These are phyloP conservation scores for Amaranthus cruentus DNA, from an alignment of 148 eudicot genomes.

Conservation along the genomic window DNA sequence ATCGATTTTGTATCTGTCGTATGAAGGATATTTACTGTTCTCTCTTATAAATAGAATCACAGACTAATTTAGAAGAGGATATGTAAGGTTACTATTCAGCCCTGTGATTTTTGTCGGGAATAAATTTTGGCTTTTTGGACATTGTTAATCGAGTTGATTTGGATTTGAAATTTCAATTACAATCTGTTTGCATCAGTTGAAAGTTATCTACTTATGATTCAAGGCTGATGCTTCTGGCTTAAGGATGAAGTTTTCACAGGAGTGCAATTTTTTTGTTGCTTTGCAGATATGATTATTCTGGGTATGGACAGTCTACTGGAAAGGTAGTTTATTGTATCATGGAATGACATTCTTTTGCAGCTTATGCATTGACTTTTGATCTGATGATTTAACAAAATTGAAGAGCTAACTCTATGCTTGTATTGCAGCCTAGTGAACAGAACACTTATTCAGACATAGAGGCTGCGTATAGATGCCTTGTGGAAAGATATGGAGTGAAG, in stretches of 20 bases:
- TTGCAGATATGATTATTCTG: conserved; percentile 90
- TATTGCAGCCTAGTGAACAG: conserved; percentile 76
- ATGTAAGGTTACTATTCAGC: not conserved
- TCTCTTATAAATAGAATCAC: not conserved
- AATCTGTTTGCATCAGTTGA: conserved; percentile 3
- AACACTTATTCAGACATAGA: conserved; percentile 93
- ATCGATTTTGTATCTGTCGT: not conserved
- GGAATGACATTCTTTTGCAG: conserved; percentile 2
- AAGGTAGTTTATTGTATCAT: conserved; percentile 44
- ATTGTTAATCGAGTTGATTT: not conserved
- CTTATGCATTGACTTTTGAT: not conserved
- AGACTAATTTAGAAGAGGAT: not conserved
- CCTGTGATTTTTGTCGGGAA: not conserved
- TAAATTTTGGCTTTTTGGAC: not conserved
- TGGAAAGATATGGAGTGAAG: conserved; percentile 70
- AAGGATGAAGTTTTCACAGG: conserved; percentile 7
- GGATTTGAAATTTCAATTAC: not conserved
- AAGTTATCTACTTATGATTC: not conserved
- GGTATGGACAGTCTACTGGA: conserved; percentile 88
- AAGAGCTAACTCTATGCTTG: not conserved
- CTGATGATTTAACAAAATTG: not conserved
- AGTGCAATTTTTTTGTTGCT: conserved; percentile 10
- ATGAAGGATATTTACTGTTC: not conserved
- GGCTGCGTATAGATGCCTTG: conserved; percentile 85
- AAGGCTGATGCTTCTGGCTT: not conserved